Base-by-base conservation (phyloP, 192 early-diverging fungal genomes). In the Backusella australiensis region DNA sequence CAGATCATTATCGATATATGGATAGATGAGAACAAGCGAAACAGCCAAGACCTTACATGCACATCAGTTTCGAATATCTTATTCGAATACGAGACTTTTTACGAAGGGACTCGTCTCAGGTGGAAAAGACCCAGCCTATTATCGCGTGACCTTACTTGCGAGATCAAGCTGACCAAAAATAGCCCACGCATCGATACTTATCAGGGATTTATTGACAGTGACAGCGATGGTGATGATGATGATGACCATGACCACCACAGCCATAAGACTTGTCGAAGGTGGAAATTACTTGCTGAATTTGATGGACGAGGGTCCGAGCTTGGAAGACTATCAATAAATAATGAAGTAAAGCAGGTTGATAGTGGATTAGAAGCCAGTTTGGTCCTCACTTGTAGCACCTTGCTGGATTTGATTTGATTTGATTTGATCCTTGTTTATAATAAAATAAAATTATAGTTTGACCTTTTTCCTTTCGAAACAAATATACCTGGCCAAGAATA, bases 141-240 rank as follows among this genome's bases (percentile, higher is more conserved):
- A 12, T 80, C 82, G 0, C 82, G 77, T 56, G 78, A 83, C 41
- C 66, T 83, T 23, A 56, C 69, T 19, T 83, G 82, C 23, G 78
- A 80, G 42, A 74, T 83, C 29, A 44, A 74, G 21, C 59, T 69
- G 2, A 68, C 67, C 34, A 63, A 63, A 63, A 63, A 63, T 63
- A 29, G 56, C 4, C 7, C 23, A 23, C 12, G 9, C 56, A 14
- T 12, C 56, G 56, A 63, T 29, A 63, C 21, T 63, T 63, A 29
- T 63, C 56, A 71, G 26, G 70, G 35, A 3, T 71, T 71, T 49
- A 71, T 71, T 71, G 70, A 71, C 42, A 71, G 70, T 49, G 70
- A 71, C 29, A 71, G 70, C 34, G 70, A 71, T 7, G 70, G 49
- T 7, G 70, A 71, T 34, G 32, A 71, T 46, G 70, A 71, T 44